Evolutionary conservation across 192 early-diverging fungal genomes (phyloP).

Genomic region (Phycomyces blakesleeanus): DNA sequence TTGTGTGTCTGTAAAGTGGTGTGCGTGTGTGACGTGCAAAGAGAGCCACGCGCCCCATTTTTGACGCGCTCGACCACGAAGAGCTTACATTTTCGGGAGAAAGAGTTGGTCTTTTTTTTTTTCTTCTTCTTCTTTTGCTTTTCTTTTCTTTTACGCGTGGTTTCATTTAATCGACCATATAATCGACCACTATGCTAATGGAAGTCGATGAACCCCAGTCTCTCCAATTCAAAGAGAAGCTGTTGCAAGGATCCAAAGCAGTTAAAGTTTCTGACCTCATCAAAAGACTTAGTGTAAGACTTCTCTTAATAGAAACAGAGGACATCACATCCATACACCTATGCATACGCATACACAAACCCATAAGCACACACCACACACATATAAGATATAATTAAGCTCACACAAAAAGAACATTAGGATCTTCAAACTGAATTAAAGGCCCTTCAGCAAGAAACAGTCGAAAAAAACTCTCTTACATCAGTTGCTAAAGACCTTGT

Average conservation of each 20-base stretch:
- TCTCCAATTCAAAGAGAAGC: slow-evolving; percentile 10
- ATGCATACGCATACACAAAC: too few relatives aligned
- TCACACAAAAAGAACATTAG: slow-evolving; percentile 41
- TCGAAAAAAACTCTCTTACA: slow-evolving; percentile 66
- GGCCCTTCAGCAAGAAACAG: slow-evolving; percentile 70
- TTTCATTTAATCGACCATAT: not conserved
- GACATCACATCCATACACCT: too few relatives aligned
- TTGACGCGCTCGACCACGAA: too few relatives aligned
- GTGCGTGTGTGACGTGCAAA: too few relatives aligned
- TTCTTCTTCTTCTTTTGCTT: too few relatives aligned
- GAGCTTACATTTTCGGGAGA: too few relatives aligned
- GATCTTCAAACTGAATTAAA: slow-evolving; percentile 70
- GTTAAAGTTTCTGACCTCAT: slow-evolving; percentile 47
- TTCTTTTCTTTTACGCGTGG: not conserved
- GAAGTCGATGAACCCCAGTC: slow-evolving; percentile 7
- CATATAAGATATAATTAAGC: not conserved
- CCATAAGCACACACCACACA: too few relatives aligned
- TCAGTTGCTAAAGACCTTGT: slow-evolving; percentile 64
- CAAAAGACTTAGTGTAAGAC: slow-evolving; percentile 49
- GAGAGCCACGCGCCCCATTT: too few relatives aligned
- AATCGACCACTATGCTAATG: slow-evolving; percentile 2
- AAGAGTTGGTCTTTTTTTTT: too few relatives aligned
- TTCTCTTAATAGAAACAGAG: too few relatives aligned
- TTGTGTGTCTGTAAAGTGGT: too few relatives aligned
- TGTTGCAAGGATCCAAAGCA: slow-evolving; percentile 31